A percentile compares a stretch with the other conserved stretches of the same genome.
These are phyloP conservation scores for Nematocida ironsii DNA, from an alignment of 371 early-diverging fungal species.

Conservation along the genomic window DNA sequence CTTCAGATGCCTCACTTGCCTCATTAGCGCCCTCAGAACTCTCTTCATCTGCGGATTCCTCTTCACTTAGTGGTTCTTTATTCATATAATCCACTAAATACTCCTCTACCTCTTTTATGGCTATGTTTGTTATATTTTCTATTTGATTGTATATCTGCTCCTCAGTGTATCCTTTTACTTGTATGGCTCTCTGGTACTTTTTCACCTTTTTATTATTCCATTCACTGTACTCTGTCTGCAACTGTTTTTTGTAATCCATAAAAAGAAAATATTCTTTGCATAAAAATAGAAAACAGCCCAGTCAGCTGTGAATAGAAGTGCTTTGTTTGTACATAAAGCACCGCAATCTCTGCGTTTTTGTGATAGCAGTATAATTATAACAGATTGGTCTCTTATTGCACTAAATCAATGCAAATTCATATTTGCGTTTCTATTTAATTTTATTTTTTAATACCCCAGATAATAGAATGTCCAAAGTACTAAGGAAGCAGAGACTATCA, in stretches of 20 bases:
- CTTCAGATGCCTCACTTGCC: background rate
- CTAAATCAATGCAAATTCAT: no score
- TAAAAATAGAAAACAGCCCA: background rate
- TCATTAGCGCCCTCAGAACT: constrained; percentile 16
- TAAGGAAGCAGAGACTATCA: constrained; percentile 67
- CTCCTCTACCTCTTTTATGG: constrained; percentile 37
- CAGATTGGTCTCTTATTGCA: no score
- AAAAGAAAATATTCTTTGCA: constrained; percentile 19
- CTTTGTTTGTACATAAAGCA: no score
- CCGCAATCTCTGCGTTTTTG: no score
- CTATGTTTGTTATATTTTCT: constrained; percentile 50
- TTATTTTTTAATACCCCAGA: constrained; percentile 42
- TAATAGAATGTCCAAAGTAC: constrained; percentile 68
- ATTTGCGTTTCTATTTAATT: background rate
- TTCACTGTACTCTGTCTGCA: constrained; percentile 45
- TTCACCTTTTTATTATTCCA: constrained; percentile 50
- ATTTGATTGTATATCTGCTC: constrained; percentile 66
- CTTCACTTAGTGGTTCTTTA: background rate
- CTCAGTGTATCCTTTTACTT: constrained; percentile 36
- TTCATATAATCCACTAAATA: constrained; percentile 26
- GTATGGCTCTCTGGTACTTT: constrained; percentile 34
- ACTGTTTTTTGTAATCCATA: constrained; percentile 57
- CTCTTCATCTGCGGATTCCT: background rate
- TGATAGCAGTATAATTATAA: no score
- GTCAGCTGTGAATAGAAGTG: no score